Base-by-base conservation (phyloP, 176 grass and related monocot species). In the Paspalum vaginatum region DNA sequence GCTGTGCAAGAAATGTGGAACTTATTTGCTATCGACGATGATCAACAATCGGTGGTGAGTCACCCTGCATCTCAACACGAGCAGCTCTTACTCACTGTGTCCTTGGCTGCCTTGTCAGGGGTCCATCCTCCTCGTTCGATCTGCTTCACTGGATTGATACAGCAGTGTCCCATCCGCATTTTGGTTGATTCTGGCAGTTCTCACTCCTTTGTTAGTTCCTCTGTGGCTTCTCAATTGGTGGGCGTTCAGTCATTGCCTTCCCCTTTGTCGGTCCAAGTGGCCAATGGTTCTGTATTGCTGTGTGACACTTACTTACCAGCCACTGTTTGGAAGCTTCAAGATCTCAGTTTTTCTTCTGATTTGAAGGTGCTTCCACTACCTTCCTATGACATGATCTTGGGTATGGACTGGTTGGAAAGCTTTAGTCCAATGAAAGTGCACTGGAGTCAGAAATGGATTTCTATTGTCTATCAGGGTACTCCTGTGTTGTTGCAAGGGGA, bases 111-210 rank as follows among this genome's bases (percentile, higher is more conserved):
- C 0, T 0, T 22, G 8, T 0, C n/a, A 22, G 20, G 54, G 9
- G 9, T 0, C 0, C 8, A 10, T 1, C 8, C 20, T 4, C 54
- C 54, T 0, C 0, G 20, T 0, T 22, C 20, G 0, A 22, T 57
- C 1, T 9, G 9, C 0, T 0, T 57, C 1, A 0, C 4, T 2
- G 54, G 54, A 0, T 10, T 8, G 9, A 9, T 57, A 11, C 20
- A 22, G 1, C 0, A 0, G 0, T 6, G 9, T 3, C 0, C 5
- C 0, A 3, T 57, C 0, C 0, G n/a, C 0, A 57, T 57, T 1
- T 11, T 57, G 8, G 7, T 57, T 0, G 54, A 57, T 22, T 57
- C 54, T 3, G 54, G 54, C 0, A 57, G 54, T 4, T 10, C 54
- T 0, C 20, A 22, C 1, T 22, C 54, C 0, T 57, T 57, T 1